A percentile compares a stretch with the other conserved stretches of the same genome.
phyloP scores from a whole-genome alignment of 2,329 filamentous ascomycete species.

The Chlorencoelia australis region DNA sequence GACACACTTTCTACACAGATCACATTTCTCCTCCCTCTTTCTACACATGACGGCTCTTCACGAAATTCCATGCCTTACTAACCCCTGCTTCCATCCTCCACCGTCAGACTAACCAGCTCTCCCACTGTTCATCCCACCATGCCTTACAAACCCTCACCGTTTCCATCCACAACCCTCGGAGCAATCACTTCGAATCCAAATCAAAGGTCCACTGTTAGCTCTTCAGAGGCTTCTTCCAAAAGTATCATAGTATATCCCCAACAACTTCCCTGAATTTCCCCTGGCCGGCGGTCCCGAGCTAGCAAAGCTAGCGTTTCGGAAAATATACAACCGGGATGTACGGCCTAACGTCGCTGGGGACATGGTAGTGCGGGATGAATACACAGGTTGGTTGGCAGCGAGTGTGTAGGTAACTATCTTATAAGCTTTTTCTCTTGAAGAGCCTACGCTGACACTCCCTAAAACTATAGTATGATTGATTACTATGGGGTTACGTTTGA shows the following conservation, averaged over 20 bases:
- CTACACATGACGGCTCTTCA: too few species aligned
- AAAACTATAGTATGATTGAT: constrained; percentile 26
- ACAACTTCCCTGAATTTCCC: constrained; percentile 6
- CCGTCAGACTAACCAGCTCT: constrained; percentile 10
- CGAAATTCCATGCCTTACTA: constrained; percentile 12
- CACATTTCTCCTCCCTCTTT: too few species aligned
- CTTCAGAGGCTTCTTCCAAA: constrained; percentile 10
- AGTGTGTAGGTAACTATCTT: constrained; percentile 6
- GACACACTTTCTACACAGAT: too few species aligned
- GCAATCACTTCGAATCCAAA: constrained; percentile 7
- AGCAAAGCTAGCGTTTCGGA: constrained; percentile 7
- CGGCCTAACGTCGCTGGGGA: constrained; percentile 5
- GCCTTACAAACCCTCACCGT: constrained; percentile 2
- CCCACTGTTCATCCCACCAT: constrained; percentile 7
- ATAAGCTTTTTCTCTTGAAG: background rate
- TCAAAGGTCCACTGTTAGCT: constrained; percentile 9
- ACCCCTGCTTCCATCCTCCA: constrained; percentile 11
- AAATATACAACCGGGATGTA: constrained; percentile 8
- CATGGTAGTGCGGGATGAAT: constrained; percentile 11
- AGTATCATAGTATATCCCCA: constrained; percentile 7
- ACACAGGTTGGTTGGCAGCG: constrained; percentile 8
- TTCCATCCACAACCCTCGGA: constrained; percentile 6
- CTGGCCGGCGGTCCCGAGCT: constrained; percentile 5
- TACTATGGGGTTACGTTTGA: constrained; percentile 36
- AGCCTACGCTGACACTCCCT: background rate